Percentiles rank a stretch among this genome's conserved stretches.
These are phyloP conservation scores for Solanum chacoense DNA, from an alignment of 305 asterid species.

Conservation along the genomic window DNA sequence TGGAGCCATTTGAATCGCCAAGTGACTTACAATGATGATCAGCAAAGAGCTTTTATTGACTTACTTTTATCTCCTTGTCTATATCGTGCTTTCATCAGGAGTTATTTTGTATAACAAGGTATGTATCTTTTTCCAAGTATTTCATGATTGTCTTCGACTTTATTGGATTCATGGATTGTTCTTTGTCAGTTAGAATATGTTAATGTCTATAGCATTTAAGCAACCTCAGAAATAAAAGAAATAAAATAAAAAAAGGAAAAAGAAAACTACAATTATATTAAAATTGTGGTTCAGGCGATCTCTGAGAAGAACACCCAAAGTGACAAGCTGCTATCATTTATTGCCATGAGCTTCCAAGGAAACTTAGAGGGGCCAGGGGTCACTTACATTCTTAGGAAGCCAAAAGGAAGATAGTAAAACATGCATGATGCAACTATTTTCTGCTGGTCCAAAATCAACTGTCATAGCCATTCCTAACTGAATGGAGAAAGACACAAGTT, in stretches of 20 bases:
- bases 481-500: background rate
- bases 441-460: background rate
- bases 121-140: slow-evolving; percentile 1
- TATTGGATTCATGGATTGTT: background rate
- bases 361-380: background rate
- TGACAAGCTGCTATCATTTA: background rate
- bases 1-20: background rate
- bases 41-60: slow-evolving; percentile 78
- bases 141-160: background rate
- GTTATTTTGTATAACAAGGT: slow-evolving; percentile 98
- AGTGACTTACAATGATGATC: slow-evolving; percentile 38
- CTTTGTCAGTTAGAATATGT: background rate
- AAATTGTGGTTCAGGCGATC: background rate
- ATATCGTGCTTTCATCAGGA: slow-evolving; percentile 79
- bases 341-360: background rate
- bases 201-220: background rate
- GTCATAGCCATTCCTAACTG: background rate
- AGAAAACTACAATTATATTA: background rate
- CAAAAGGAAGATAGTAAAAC: background rate
- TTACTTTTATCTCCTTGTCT: slow-evolving; percentile 69
- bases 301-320: background rate
- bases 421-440: background rate
- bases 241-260: background rate
- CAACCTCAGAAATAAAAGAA: background rate
- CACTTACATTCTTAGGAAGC: background rate